These are phyloP conservation scores for Pleurotus ostreatus DNA, from an alignment of 768 basidiomycete species.

Conservation along the genomic window DNA sequence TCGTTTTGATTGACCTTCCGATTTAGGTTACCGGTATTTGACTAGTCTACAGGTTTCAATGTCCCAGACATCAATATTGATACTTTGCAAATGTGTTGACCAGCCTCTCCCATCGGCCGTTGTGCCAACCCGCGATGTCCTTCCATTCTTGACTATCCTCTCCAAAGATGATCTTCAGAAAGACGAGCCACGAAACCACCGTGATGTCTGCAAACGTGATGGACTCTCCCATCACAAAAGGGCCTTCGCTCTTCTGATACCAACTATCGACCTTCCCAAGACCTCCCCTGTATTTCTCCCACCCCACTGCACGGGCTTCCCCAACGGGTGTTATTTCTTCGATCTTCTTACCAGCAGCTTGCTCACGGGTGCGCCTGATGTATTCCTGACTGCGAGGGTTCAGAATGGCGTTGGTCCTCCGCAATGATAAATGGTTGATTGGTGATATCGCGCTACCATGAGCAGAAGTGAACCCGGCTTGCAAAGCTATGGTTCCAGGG, in stretches of 20 bases:
- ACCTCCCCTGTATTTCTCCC: neutral
- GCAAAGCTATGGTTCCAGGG: neutral
- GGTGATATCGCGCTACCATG: no score
- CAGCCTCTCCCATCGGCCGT: neutral
- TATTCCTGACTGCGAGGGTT: neutral
- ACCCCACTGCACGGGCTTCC: neutral
- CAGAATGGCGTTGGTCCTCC: neutral
- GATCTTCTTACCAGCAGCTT: neutral
- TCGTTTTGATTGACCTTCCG: neutral
- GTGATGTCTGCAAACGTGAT: neutral
- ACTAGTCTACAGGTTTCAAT: neutral
- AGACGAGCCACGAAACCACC: neutral
- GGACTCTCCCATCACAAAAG: neutral
- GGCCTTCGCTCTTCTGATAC: neutral
- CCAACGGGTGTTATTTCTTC: neutral
- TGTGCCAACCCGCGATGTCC: neutral
- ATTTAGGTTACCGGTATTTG: neutral
- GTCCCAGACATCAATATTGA: neutral
- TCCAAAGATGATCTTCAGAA: neutral
- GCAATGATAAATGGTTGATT: neutral
- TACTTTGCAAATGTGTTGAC: neutral
- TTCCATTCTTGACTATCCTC: constrained; percentile 3
- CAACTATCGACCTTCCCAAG: neutral
- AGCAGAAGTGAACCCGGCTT: neutral
- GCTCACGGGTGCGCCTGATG: neutral